Conservation (phyloP, 106 monocot genomes). For the Dioscorea zingiberensis region DNA sequence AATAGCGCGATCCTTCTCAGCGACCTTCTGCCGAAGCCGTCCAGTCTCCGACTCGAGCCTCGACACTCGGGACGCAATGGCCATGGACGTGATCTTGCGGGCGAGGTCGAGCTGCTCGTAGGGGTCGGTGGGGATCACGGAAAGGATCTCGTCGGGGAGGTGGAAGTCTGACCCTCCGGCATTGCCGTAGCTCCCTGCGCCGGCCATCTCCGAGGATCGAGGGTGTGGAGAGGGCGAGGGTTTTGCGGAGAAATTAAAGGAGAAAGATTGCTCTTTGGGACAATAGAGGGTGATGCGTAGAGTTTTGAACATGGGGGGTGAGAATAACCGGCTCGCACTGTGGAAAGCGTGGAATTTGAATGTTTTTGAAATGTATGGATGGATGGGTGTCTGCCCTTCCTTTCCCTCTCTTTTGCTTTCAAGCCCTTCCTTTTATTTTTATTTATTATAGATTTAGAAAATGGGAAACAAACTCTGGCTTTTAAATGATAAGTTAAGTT, state of each 20-base stretch:
- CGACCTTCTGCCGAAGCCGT: conserved; percentile 29
- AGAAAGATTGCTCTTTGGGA: background rate
- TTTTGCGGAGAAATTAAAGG: background rate
- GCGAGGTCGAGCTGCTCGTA: conserved; percentile 88
- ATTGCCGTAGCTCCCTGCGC: background rate
- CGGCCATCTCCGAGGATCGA: too few relatives aligned
- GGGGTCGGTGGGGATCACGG: conserved; percentile 79
- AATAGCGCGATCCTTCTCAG: conserved; percentile 56
- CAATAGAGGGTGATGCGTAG: background rate
- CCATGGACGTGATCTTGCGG: conserved; percentile 84
- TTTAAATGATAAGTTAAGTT: too few relatives aligned
- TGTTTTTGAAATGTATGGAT: too few relatives aligned
- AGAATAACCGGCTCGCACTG: too few relatives aligned
- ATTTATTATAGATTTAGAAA: too few relatives aligned
- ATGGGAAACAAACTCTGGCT: too few relatives aligned
- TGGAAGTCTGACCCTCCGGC: conserved; percentile 31
- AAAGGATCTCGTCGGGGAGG: conserved; percentile 70
- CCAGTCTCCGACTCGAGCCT: conserved; percentile 57
- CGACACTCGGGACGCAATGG: conserved; percentile 71
- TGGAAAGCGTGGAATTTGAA: background rate
- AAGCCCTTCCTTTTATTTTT: background rate
- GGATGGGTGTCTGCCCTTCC: too few relatives aligned
- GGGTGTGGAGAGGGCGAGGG: background rate
- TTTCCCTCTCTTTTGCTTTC: background rate
- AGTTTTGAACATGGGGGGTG: background rate